phyloP scores from a whole-genome alignment of 2,329 filamentous ascomycete species.

The Cladosporium sp. region DNA sequence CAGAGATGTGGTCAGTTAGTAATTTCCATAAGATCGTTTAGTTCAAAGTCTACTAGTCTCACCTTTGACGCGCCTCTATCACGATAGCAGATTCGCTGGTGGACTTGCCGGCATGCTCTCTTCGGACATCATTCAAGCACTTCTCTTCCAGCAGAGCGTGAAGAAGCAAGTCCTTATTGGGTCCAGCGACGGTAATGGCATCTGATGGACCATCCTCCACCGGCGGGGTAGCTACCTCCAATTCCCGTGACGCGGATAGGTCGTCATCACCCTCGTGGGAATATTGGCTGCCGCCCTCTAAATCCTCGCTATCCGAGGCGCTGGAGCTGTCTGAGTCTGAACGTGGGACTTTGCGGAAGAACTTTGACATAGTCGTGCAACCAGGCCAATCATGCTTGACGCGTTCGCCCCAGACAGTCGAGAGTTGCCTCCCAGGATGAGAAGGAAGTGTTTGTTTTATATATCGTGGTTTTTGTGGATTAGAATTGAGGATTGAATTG shows the following conservation, averaged over 20 bases:
- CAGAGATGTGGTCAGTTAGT: slow-evolving; percentile 30
- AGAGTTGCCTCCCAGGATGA: not conserved
- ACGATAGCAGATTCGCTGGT: slow-evolving; percentile 11
- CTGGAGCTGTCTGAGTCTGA: slow-evolving; percentile 15
- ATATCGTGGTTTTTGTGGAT: not conserved
- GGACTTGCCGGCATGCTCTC: slow-evolving; percentile 28
- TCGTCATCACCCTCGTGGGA: not conserved
- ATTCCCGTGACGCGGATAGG: not conserved
- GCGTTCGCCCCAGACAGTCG: not conserved
- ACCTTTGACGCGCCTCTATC: slow-evolving; percentile 16
- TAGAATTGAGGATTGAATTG: not conserved
- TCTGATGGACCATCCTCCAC: slow-evolving; percentile 1
- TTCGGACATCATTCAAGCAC: slow-evolving; percentile 43
- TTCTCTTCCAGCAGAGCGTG: slow-evolving; percentile 51
- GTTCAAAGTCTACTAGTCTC: too few relatives aligned
- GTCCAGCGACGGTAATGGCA: slow-evolving; percentile 13
- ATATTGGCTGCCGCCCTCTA: slow-evolving; percentile 1
- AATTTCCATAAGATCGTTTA: too few relatives aligned
- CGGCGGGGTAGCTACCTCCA: slow-evolving; percentile 12
- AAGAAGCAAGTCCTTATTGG: slow-evolving; percentile 42
- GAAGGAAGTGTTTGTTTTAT: not conserved
- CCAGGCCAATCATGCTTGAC: slow-evolving; percentile 9
- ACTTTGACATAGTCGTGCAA: slow-evolving; percentile 21
- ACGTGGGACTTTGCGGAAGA: slow-evolving; percentile 20
- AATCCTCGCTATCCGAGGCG: slow-evolving; percentile 16